Evolutionary conservation across 116 monocot species (phyloP).

Genomic region (Zostera marina): DNA sequence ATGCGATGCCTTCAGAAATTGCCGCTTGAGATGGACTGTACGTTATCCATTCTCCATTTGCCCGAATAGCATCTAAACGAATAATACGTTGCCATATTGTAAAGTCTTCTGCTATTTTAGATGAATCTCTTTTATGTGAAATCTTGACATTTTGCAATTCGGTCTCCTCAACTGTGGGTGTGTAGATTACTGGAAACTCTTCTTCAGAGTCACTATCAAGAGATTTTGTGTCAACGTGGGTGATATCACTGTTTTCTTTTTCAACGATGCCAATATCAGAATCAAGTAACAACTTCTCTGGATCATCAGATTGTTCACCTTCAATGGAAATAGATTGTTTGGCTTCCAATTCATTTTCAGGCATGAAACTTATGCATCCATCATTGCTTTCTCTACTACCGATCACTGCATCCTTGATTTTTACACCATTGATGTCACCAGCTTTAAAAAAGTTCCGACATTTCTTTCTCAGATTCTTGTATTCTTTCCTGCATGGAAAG

Average conservation of each 20-base stretch:
- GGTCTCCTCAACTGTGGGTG: not conserved
- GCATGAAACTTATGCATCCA: not conserved
- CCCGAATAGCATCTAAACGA: slow-evolving; percentile 13
- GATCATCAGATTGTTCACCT: slow-evolving; percentile 1
- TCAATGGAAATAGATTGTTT: slow-evolving; percentile 3
- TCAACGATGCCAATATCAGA: not conserved
- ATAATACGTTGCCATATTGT: slow-evolving; percentile 16
- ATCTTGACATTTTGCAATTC: not conserved
- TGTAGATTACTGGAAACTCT: not conserved
- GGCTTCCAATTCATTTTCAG: slow-evolving; percentile 1
- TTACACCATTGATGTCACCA: not conserved
- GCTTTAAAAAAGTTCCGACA: slow-evolving; percentile 6
- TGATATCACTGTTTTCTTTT: slow-evolving; percentile 9
- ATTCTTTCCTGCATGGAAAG: slow-evolving; percentile 10
- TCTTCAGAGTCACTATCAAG: slow-evolving; percentile 5
- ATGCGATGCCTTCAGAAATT: slow-evolving; percentile 9
- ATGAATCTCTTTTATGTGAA: not conserved
- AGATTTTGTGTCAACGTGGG: slow-evolving; percentile 3
- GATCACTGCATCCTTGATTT: not conserved
- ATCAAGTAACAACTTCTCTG: slow-evolving; percentile 2
- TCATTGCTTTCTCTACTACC: slow-evolving; percentile 1
- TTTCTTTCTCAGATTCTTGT: slow-evolving; percentile 4
- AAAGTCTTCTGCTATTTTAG: not conserved
- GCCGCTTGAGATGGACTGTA: slow-evolving; percentile 6
- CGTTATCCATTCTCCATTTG: slow-evolving; percentile 11